Evolutionary conservation across 805 yeast species (phyloP), one percentile per base, ranked within the genome.

Genomic region (Hyphopichia homilentoma): DNA sequence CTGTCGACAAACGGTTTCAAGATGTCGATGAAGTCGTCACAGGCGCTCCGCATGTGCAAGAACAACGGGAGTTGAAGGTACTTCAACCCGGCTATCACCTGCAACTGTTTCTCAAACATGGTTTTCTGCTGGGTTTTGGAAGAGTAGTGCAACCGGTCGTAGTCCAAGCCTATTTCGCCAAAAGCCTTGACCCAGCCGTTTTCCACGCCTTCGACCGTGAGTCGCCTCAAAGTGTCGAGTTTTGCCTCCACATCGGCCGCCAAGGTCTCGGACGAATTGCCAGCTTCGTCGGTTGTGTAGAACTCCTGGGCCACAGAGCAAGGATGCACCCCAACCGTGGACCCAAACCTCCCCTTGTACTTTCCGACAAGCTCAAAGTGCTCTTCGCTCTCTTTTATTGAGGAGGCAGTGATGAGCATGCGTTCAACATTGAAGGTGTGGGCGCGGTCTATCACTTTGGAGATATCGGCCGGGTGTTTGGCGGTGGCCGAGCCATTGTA

Each of bases 111-210:
- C 40, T 68, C 70, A 50, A 93, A 93, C 59, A 77, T 84, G 16
- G 67, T 49, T 23, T 61, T 44, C 54, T 93, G 99, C 40, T 76
- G 73, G 5, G 74, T 80, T 35, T 68, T 76, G 2, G 84, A 65
- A 0, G 96, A 76, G 49, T 77, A 84, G 45, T 84, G 81, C 31
- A 93, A 61, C 38, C 99, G 65, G 57, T 93, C 99, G 53, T 89
- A 90, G 53, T 93, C 99, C 29, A 93, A 65, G 0, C 99, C 99
- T 31, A 93, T 78, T 59, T 93, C 99, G 9, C 99, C 99, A 61
- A 89, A 81, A 1, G 96, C 93, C 47, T 73, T 74, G 17, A 93
- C 82, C 3, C 61, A 46, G 1, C 83, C 83, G 9, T 51, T 43
- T 6, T 61, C 49, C 19, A 58, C 52, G 4, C 87, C 84, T 1